Percentiles rank a stretch among this genome's conserved stretches.
Conservation (phyloP, 345 rosid genomes). For the Pelargonium nanum region DNA sequence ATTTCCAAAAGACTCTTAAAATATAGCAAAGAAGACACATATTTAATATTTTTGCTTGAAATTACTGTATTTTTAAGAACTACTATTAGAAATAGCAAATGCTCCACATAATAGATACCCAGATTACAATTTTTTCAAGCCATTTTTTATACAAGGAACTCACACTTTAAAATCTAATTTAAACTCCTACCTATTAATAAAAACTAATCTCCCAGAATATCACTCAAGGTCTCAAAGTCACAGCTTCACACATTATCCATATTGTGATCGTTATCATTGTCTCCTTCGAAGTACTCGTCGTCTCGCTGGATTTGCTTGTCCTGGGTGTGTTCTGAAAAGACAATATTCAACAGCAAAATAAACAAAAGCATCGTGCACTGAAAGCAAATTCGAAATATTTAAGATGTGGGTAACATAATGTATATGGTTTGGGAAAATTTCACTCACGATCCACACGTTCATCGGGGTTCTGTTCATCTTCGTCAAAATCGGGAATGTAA, state of each 20-base stretch:
- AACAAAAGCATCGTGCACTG: not conserved
- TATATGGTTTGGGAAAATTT: not conserved
- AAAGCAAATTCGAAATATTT: not conserved
- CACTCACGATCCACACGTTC: slow-evolving; percentile 81
- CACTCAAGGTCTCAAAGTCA: not conserved
- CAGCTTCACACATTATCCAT: slow-evolving; percentile 23
- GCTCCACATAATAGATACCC: too few relatives aligned
- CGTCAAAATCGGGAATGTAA: slow-evolving; percentile 83
- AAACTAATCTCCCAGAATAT: too few relatives aligned
- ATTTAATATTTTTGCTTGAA: too few relatives aligned
- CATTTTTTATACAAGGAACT: too few relatives aligned
- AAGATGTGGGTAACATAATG: not conserved
- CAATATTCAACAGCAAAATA: not conserved
- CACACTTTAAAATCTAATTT: too few relatives aligned
- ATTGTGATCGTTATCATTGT: slow-evolving; percentile 66
- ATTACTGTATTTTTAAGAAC: too few relatives aligned
- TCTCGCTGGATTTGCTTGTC: slow-evolving; percentile 90
- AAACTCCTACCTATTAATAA: too few relatives aligned
- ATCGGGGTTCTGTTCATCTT: slow-evolving; percentile 83
- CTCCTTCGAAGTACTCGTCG: slow-evolving; percentile 80
- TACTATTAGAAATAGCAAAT: too few relatives aligned
- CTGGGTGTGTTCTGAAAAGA: slow-evolving; percentile 60
- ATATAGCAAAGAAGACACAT: too few relatives aligned
- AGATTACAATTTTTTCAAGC: too few relatives aligned
- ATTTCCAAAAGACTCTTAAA: too few relatives aligned